A percentile compares a stretch with the other conserved stretches of the same genome.
Evolutionary conservation across 192 early-diverging fungal genomes (phyloP).

Genomic region (Backusella psychrophila): DNA sequence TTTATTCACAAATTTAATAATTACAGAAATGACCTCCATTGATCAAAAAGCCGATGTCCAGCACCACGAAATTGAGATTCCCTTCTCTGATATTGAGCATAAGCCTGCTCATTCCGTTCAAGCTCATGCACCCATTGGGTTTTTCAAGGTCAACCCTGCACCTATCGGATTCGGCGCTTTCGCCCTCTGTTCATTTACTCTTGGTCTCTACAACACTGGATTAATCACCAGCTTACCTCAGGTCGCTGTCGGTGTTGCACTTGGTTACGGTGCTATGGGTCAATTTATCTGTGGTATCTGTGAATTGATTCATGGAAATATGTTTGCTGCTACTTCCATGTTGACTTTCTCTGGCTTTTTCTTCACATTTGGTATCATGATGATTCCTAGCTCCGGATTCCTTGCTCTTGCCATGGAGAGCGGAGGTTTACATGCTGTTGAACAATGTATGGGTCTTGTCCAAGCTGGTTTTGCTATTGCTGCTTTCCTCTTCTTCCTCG

Average conservation of each 20-base stretch:
- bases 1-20: background rate
- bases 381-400: slow-evolving; percentile 21
- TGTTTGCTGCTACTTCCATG: slow-evolving; percentile 28
- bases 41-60: slow-evolving; percentile 6
- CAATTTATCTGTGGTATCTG: slow-evolving; percentile 18
- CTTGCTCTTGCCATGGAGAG: background rate
- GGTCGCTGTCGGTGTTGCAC: slow-evolving; percentile 22
- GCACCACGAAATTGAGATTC: slow-evolving; percentile 6
- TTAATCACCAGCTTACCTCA: slow-evolving; percentile 6
- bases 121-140: background rate
- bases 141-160: background rate
- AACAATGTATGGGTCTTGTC: slow-evolving; percentile 8
- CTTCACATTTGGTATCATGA: slow-evolving; percentile 29
- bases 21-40: background rate
- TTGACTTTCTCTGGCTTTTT: slow-evolving; percentile 24
- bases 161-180: slow-evolving; percentile 29
- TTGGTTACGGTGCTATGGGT: slow-evolving; percentile 23
- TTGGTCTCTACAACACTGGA: slow-evolving; percentile 28
- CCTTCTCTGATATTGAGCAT: background rate
- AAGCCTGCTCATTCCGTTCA: background rate
- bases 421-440: background rate
- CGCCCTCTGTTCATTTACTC: slow-evolving; percentile 17
- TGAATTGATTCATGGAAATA: slow-evolving; percentile 23
- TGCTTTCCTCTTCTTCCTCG: slow-evolving; percentile 24
- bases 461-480: slow-evolving; percentile 18